Conservation (phyloP, 805 yeast genomes). For the Lachancea lanzarotensis region DNA sequence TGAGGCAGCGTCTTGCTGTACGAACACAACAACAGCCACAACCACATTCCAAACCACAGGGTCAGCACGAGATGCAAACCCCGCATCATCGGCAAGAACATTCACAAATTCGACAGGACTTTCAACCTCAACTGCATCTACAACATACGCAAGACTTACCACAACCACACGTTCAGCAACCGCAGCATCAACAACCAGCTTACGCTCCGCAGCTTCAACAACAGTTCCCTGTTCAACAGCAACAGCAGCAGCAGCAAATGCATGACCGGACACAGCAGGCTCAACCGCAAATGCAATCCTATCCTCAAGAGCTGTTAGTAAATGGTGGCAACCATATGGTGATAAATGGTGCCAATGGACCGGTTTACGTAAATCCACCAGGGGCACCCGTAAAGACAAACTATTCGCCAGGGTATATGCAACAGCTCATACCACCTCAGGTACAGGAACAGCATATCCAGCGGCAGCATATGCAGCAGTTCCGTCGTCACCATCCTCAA, state of each 20-base stretch:
- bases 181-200: constrained; percentile 13
- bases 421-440: constrained; percentile 17
- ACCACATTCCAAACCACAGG: constrained; percentile 16
- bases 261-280: constrained; percentile 7
- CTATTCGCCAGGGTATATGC: constrained; percentile 1
- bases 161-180: constrained; percentile 8
- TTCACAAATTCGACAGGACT: constrained; percentile 38
- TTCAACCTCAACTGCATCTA: constrained; percentile 36
- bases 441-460: constrained; percentile 38
- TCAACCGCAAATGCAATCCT: constrained; percentile 1
- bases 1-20: constrained; percentile 1
- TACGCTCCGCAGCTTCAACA: constrained; percentile 1
- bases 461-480: background rate
- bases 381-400: background rate
- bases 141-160: constrained; percentile 12
- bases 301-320: constrained; percentile 1
- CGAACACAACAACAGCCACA: constrained; percentile 17
- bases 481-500: background rate
- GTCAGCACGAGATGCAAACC: constrained; percentile 2
- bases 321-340: constrained; percentile 2
- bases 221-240: background rate
- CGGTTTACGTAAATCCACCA: constrained; percentile 1
- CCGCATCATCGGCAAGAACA: constrained; percentile 7
- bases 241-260: background rate
- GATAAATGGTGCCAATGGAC: background rate